Percentiles rank a stretch among this genome's conserved stretches.
Evolutionary conservation across 257 asterid species (phyloP).

Genomic region (Lantana camara): DNA sequence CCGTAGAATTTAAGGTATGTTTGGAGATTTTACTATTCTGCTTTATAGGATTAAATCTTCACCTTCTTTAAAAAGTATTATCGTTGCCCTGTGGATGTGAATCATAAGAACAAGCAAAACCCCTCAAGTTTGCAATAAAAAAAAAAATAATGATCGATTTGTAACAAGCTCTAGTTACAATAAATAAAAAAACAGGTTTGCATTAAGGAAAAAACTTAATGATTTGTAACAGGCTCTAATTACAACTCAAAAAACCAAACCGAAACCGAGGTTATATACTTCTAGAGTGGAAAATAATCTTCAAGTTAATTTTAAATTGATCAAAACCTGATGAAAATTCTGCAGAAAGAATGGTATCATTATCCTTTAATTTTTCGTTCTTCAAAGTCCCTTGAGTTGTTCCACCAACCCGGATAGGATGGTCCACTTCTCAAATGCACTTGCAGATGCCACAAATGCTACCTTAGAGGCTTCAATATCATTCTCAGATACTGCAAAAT

Average conservation of each 20-base stretch:
- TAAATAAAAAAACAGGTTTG: too few species aligned
- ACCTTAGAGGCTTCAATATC: constrained; percentile 73
- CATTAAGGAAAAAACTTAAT: background rate
- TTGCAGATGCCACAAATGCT: constrained; percentile 79
- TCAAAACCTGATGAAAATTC: background rate
- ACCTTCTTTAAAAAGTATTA: too few species aligned
- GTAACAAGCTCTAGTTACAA: constrained; percentile 23
- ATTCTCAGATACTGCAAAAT: constrained; percentile 60
- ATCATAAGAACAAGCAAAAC: background rate
- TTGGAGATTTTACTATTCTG: too few species aligned
- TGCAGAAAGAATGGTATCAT: constrained; percentile 18
- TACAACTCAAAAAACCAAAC: constrained; percentile 23
- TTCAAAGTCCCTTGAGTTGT: constrained; percentile 86
- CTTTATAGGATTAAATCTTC: too few species aligned
- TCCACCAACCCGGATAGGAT: constrained; percentile 67
- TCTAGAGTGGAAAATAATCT: constrained; percentile 7
- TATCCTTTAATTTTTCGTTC: background rate
- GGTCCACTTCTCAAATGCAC: constrained; percentile 86
- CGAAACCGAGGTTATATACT: constrained; percentile 7
- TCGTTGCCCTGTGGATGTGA: too few species aligned
- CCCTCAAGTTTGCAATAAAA: background rate
- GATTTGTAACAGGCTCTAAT: constrained; percentile 3
- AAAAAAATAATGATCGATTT: constrained; percentile 1
- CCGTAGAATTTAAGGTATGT: too few species aligned
- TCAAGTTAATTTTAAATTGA: constrained; percentile 12